These are phyloP conservation scores for Amylostereum chailletii DNA, from an alignment of 1,284 basidiomycete genomes.

Conservation along the genomic window DNA sequence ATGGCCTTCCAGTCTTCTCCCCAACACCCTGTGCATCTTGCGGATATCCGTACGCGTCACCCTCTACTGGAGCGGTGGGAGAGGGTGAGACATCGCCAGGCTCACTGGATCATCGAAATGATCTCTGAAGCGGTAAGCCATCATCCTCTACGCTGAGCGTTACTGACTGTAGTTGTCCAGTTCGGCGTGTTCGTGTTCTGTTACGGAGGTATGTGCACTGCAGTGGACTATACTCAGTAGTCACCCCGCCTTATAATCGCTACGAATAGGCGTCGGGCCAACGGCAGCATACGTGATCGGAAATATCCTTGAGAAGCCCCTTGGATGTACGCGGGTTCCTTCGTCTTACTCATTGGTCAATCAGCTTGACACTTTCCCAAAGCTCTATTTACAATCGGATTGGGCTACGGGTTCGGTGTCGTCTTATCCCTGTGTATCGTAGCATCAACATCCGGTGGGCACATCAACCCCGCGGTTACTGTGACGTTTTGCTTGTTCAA, in stretches of 20 bases:
- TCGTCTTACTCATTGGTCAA: too few relatives aligned
- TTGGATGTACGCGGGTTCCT: conserved; percentile 35
- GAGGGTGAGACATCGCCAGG: conserved; percentile 31
- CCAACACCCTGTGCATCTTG: conserved; percentile 6
- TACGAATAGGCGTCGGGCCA: conserved; percentile 40
- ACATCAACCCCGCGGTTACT: conserved; percentile 58
- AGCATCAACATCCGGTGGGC: conserved; percentile 49
- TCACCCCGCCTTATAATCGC: background rate
- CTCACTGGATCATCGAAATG: conserved; percentile 43
- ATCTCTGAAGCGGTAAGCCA: conserved; percentile 43
- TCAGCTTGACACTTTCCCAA: too few relatives aligned
- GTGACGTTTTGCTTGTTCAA: conserved; percentile 43
- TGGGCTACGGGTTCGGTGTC: conserved; percentile 58
- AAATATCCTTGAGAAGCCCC: conserved; percentile 25
- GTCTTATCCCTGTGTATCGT: conserved; percentile 48
- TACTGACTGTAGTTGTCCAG: conserved; percentile 12
- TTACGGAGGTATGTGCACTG: conserved; percentile 36
- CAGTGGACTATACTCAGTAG: background rate
- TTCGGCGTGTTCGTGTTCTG: conserved; percentile 34
- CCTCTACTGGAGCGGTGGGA: conserved; percentile 40
- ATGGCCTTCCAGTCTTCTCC: background rate
- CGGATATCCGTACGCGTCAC: conserved; percentile 25
- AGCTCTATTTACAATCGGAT: conserved; percentile 56
- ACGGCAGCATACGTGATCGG: conserved; percentile 42
- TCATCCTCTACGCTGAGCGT: background rate